Evolutionary conservation across 768 basidiomycete genomes (phyloP).

Genomic region (Mycena olivaceomarginata): DNA sequence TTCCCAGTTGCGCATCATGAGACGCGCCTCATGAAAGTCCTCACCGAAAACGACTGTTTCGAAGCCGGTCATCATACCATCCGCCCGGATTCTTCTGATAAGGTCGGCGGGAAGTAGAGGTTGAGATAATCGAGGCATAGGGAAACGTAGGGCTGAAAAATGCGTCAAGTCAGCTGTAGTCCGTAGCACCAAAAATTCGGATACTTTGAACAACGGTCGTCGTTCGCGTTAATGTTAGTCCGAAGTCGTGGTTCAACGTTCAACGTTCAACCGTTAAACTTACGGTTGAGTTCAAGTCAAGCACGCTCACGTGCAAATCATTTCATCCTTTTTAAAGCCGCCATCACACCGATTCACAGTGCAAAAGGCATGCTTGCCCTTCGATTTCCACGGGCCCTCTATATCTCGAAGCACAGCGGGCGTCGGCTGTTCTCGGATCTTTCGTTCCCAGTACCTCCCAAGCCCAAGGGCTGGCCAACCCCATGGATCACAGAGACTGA

Average conservation of each 20-base stretch:
- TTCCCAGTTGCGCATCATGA: constrained; percentile 13
- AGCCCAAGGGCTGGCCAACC: constrained; percentile 39
- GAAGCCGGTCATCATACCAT: constrained; percentile 20
- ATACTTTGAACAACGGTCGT: too few species aligned
- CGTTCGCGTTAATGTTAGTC: too few species aligned
- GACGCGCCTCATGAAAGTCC: neutral
- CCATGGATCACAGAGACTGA: constrained; percentile 41
- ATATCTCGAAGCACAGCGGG: neutral
- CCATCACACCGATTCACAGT: too few species aligned
- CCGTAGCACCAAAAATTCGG: too few species aligned
- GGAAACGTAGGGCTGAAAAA: neutral
- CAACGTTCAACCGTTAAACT: too few species aligned
- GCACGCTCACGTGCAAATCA: neutral
- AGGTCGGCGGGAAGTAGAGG: constrained; percentile 32
- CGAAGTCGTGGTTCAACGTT: too few species aligned
- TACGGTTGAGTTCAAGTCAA: too few species aligned
- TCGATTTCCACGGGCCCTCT: constrained; percentile 14
- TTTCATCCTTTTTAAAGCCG: neutral
- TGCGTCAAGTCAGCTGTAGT: too few species aligned
- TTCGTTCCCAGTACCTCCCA: constrained; percentile 14
- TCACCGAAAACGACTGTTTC: constrained; percentile 10
- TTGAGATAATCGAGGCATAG: constrained; percentile 9
- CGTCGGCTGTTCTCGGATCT: constrained; percentile 28
- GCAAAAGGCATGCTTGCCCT: constrained; percentile 15
- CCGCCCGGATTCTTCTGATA: constrained; percentile 14